These are phyloP conservation scores for Neurospora pannonica DNA, from an alignment of 495 filamentous ascomycete genomes.

Conservation along the genomic window DNA sequence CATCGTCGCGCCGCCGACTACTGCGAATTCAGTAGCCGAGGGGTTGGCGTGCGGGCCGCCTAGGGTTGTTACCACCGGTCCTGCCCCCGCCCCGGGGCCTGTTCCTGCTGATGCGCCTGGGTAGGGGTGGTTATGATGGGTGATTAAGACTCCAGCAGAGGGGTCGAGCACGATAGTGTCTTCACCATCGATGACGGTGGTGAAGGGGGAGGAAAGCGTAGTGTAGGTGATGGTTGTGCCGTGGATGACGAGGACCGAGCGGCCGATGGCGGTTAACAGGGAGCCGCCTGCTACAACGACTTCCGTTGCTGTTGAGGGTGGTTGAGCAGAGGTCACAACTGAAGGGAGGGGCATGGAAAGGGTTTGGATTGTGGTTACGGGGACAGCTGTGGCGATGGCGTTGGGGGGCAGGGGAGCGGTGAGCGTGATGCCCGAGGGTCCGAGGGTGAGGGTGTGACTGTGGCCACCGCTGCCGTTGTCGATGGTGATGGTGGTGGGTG, in stretches of 20 bases:
- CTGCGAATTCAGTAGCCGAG: slow-evolving; percentile 27
- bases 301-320: slow-evolving; percentile 5
- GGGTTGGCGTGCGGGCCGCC: slow-evolving; percentile 26
- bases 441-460: not conserved
- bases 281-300: slow-evolving; percentile 37
- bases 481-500: slow-evolving; percentile 17
- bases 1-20: slow-evolving; percentile 39
- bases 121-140: slow-evolving; percentile 6
- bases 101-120: not conserved
- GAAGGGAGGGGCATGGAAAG: not conserved
- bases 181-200: slow-evolving; percentile 23
- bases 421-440: not conserved
- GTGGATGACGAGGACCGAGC: slow-evolving; percentile 32
- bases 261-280: slow-evolving; percentile 37
- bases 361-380: not conserved
- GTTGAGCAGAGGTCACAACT: not conserved
- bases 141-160: slow-evolving; percentile 25
- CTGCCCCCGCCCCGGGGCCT: not conserved
- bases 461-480: not conserved
- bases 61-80: slow-evolving; percentile 21
- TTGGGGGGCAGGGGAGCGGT: not conserved
- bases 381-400: not conserved
- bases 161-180: slow-evolving; percentile 39
- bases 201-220: slow-evolving; percentile 12
- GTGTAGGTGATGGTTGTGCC: slow-evolving; percentile 36